These are phyloP conservation scores for Schizophyllum amplum DNA, from an alignment of 1,284 basidiomycete genomes.

Conservation along the genomic window DNA sequence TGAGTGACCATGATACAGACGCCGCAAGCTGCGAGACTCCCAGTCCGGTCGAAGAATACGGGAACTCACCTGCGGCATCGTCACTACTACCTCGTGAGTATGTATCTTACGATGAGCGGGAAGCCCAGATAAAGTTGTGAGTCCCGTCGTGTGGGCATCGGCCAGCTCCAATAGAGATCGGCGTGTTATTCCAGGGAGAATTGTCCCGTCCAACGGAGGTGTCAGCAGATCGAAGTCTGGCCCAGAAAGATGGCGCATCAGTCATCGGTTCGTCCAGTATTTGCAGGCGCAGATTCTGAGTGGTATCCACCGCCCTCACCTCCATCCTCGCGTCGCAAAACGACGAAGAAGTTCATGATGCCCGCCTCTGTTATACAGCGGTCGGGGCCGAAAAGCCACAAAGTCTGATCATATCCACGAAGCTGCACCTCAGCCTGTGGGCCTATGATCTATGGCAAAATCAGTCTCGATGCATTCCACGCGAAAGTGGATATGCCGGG, in stretches of 20 bases:
- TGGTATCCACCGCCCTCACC: slow-evolving; percentile 22
- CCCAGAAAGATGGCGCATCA: background rate
- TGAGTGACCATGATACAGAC: slow-evolving; percentile 48
- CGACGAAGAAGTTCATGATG: slow-evolving; percentile 68
- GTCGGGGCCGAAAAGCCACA: slow-evolving; percentile 34
- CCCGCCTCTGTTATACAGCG: slow-evolving; percentile 43
- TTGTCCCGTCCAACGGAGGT: slow-evolving; percentile 69
- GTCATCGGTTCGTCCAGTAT: too few relatives aligned
- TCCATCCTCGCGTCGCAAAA: slow-evolving; percentile 41
- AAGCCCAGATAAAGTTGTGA: slow-evolving; percentile 30
- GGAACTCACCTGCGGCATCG: background rate
- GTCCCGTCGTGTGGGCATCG: slow-evolving; percentile 30
- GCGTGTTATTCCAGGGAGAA: slow-evolving; percentile 71
- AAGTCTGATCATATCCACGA: slow-evolving; percentile 53
- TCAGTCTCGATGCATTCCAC: too few relatives aligned
- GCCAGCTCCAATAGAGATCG: slow-evolving; percentile 61
- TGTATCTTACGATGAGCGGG: slow-evolving; percentile 11
- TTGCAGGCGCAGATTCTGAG: too few relatives aligned
- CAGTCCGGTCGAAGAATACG: too few relatives aligned
- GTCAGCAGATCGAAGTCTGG: slow-evolving; percentile 38
- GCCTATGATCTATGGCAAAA: background rate
- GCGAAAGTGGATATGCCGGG: too few relatives aligned
- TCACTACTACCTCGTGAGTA: background rate
- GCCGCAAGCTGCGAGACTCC: too few relatives aligned
- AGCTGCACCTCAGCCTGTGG: background rate